These are phyloP conservation scores for Phyllosticta citrichinensis DNA, from an alignment of 2,329 filamentous ascomycete species.

Conservation along the genomic window DNA sequence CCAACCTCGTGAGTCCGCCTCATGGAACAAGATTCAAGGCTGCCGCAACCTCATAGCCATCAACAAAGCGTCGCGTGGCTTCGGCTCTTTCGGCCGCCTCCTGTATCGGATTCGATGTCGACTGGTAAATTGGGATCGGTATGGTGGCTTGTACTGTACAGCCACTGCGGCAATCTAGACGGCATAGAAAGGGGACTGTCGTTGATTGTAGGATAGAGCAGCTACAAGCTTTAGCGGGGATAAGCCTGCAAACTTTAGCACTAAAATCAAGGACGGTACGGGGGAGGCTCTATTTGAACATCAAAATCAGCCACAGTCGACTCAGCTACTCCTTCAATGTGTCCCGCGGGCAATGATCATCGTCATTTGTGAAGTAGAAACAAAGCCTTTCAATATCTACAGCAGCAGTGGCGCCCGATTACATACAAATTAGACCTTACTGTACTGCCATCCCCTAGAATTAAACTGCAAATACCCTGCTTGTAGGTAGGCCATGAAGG, in stretches of 20 bases:
- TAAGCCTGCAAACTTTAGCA: background rate
- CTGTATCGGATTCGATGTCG: background rate
- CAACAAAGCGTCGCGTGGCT: too few species aligned
- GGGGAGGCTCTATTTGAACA: background rate
- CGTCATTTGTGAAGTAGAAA: background rate
- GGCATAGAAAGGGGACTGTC: background rate
- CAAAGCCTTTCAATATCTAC: background rate
- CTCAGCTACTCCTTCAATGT: background rate
- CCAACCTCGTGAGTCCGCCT: background rate
- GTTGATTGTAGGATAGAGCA: background rate
- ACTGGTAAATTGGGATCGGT: background rate
- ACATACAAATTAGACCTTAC: background rate
- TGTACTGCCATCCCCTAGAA: background rate
- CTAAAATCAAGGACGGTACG: background rate
- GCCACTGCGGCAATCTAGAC: background rate
- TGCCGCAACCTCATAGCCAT: background rate
- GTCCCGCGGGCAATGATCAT: background rate
- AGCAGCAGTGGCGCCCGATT: background rate
- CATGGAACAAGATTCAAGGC: background rate
- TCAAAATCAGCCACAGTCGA: background rate
- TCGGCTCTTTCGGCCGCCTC: too few species aligned
- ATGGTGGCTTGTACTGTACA: background rate
- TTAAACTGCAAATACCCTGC: background rate
- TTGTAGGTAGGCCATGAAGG: background rate
- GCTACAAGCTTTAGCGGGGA: background rate